Base-by-base conservation (phyloP, 495 filamentous ascomycete species). In the Parathielavia hyrcaniae region DNA sequence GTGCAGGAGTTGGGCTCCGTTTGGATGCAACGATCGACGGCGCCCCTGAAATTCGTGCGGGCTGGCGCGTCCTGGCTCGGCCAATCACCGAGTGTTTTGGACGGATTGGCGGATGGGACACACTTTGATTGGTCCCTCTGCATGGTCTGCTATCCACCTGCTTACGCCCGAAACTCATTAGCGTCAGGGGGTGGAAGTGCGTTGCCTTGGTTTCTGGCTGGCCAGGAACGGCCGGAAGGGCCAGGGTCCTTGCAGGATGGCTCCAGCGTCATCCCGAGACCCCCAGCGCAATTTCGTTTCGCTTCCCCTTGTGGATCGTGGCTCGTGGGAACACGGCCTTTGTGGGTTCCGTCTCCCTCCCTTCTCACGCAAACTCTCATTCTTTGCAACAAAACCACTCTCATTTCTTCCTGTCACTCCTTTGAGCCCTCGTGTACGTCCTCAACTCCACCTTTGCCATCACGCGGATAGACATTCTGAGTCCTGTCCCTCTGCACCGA, bases 271-370 rank as follows among this genome's bases (percentile, higher is more conserved):
- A 52, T 58, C 58, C 59, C 62, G 62, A 65, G 61, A 57, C 53
- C 57, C 36, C 63, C 57, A 61, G 55, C 26, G 68, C 62, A 70
- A 70, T 70, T 70, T 70, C 68, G 66, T 65, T 65, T 60, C 52
- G 63, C 64, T 63, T 55, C 65, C 65, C 60, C 41, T 30, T 61
- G 51, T 58, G 61, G 49, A 49, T 58, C 44, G 44, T 38, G 47
- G 46, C n/a, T n/a, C n/a, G n/a, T n/a, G n/a, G 51, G 59, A 61
- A 43, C 53, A 58, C 61, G 47, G 60, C 60, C 45, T 59, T 58
- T 59, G 57, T 61, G 57, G 62, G 50, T 56, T 60, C 45, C 45
- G 38, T 53, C 46, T 58, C 58, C 30, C 56, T 56, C 40, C 30
- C 56, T 56, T 35, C 55, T 59, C 54, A 46, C 53, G 51, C 34